Percentiles rank a stretch among this genome's conserved stretches.
These are phyloP conservation scores for Achaetomiella virescens DNA, from an alignment of 495 filamentous ascomycete species.

Conservation along the genomic window DNA sequence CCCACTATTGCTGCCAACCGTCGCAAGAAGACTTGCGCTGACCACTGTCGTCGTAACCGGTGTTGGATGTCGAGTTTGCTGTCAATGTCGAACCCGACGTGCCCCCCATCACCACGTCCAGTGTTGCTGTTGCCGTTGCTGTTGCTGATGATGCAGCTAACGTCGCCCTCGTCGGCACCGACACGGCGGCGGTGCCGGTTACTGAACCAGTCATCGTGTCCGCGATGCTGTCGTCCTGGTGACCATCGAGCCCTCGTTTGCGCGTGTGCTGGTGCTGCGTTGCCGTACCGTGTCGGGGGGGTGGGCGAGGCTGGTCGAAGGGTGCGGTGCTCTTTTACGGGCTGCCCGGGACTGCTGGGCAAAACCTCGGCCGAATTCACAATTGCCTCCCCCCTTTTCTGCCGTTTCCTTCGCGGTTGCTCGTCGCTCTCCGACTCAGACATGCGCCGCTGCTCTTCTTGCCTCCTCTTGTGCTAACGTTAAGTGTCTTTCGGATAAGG, in stretches of 20 bases:
- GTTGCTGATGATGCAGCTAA: slow-evolving; percentile 5
- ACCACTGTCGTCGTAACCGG: neutral
- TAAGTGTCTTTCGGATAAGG: neutral
- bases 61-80: slow-evolving; percentile 7
- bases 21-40: slow-evolving; percentile 13
- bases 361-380: neutral
- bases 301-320: neutral
- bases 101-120: neutral
- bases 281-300: slow-evolving; percentile 10
- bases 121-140: neutral
- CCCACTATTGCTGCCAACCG: slow-evolving; percentile 2
- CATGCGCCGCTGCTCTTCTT: neutral
- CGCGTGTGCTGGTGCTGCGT: neutral
- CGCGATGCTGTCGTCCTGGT: neutral
- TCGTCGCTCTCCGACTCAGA: neutral
- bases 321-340: neutral
- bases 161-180: slow-evolving; percentile 21
- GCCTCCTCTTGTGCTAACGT: neutral
- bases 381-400: neutral
- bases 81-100: neutral
- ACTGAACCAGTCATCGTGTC: slow-evolving; percentile 24
- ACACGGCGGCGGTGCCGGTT: slow-evolving; percentile 18
- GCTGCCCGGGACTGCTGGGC: neutral
- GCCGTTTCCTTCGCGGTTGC: neutral
- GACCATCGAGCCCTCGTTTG: slow-evolving; percentile 23